Percentiles rank a stretch among this genome's conserved stretches.
Evolutionary conservation across 2,329 filamentous ascomycete genomes (phyloP).

Genomic region (Trematosphaeria pertusa): DNA sequence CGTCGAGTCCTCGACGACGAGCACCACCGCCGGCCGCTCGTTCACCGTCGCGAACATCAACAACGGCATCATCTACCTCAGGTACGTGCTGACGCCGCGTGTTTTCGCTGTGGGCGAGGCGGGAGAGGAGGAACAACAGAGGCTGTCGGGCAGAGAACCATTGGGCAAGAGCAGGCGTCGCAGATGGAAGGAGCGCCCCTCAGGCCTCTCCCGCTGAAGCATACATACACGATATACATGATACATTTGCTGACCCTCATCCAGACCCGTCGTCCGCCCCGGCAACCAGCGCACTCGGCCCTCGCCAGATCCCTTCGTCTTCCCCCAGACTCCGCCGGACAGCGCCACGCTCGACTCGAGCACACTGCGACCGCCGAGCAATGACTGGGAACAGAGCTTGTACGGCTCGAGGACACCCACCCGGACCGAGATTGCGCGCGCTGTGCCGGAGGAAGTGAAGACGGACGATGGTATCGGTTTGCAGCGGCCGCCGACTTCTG

Average conservation of each 20-base stretch:
- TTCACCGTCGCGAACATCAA: conserved; percentile 58
- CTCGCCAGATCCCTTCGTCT: conserved; percentile 46
- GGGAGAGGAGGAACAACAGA: conserved; percentile 2
- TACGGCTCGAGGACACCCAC: conserved; percentile 43
- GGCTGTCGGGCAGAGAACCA: background rate
- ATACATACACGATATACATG: too few relatives aligned
- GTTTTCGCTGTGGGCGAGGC: background rate
- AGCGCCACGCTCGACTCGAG: conserved; percentile 40
- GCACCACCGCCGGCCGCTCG: conserved; percentile 43
- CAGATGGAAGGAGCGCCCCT: too few relatives aligned
- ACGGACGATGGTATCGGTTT: conserved; percentile 24
- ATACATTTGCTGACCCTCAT: conserved; percentile 28
- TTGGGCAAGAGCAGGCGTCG: background rate
- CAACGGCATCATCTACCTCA: conserved; percentile 57
- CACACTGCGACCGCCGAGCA: conserved; percentile 36
- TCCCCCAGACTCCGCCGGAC: conserved; percentile 48
- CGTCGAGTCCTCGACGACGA: conserved; percentile 36
- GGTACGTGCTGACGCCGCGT: conserved; percentile 37
- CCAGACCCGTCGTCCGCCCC: conserved; percentile 46
- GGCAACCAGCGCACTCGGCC: conserved; percentile 43
- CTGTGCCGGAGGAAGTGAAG: conserved; percentile 24
- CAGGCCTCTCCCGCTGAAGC: too few relatives aligned
- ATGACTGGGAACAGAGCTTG: conserved; percentile 46
- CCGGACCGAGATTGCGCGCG: conserved; percentile 32
- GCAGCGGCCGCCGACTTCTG: conserved; percentile 22